Evolutionary conservation across 352 stramenopile species (phyloP), one percentile per base, ranked within the genome.

Genomic region (Phytophthora sansomeana): DNA sequence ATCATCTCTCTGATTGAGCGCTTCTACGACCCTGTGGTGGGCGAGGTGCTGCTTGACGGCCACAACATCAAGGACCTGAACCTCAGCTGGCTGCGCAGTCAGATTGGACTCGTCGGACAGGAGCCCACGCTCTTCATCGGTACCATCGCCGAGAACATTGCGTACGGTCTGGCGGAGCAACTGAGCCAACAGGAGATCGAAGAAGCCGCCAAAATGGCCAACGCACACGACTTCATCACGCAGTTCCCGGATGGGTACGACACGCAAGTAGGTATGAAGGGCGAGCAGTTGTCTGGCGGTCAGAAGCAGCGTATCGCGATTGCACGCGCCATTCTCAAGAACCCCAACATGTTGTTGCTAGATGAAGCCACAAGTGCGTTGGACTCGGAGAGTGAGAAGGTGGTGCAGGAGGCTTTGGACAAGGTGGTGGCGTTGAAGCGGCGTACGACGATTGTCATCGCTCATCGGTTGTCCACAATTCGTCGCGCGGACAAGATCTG

Each of bases 381-480:
- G 17, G 91, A 97, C 65, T 78, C 73, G 21, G 78, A 92, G 67
- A 92, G 77, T 56, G 90, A 97, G 58, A 80, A 86, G 56, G 75
- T 95, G 49, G 90, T 97, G 30, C 91, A 97, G 70, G 71, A 86
- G 41, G 83, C 86, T 16, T 59, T 96, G 39, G 86, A 96, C 63
- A 78, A 83, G 53, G 68, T 89, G 24, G 61, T 85, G 55, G 72
- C 77, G 36, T 63, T 84, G 49, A 81, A 87, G 49, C 69, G 68
- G 1, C 82, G 81, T 7, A 98, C 95, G 29, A 97, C 89, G 16
- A 80, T 99, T 51, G 91, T 98, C 47, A 97, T 98, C 58, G 96
- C 96, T 2, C 95, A 99, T 70, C 86, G 96, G n/a, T 72, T 99
- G 30, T 96, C 85, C 48, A 98, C 93, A 4, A 93, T n/a, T n/a